A percentile compares a stretch with the other conserved stretches of the same genome.
phyloP scores from a whole-genome alignment of 495 filamentous ascomycete species.

The Penicillium bialowiezense region DNA sequence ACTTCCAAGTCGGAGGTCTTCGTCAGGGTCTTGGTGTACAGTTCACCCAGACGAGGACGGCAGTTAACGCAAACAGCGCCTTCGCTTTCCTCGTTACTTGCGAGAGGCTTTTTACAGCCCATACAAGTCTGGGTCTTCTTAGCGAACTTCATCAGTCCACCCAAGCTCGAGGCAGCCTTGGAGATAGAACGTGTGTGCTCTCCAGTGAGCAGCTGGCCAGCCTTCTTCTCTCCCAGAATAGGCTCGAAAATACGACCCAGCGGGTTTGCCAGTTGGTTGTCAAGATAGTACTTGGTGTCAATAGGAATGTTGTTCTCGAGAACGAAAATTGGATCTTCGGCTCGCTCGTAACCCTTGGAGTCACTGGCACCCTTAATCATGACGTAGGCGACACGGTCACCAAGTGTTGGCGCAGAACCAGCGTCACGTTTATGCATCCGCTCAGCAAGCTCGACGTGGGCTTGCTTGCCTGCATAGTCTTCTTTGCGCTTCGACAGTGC shows the following conservation, averaged over 20 bases:
- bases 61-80: slow-evolving; percentile 90
- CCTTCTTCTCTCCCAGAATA: slow-evolving; percentile 89
- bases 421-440: slow-evolving; percentile 96
- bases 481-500: slow-evolving; percentile 69
- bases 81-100: slow-evolving; percentile 69
- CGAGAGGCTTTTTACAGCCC: slow-evolving; percentile 96
- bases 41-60: slow-evolving; percentile 78
- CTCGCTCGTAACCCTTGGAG: slow-evolving; percentile 90
- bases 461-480: slow-evolving; percentile 84
- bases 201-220: slow-evolving; percentile 74
- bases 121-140: slow-evolving; percentile 98
- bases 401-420: slow-evolving; percentile 89
- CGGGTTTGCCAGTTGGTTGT: slow-evolving; percentile 95
- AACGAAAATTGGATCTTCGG: slow-evolving; percentile 94
- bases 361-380: slow-evolving; percentile 89
- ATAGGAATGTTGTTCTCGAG: slow-evolving; percentile 97
- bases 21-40: slow-evolving; percentile 87
- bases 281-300: slow-evolving; percentile 98
- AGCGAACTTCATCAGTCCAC: slow-evolving; percentile 96
- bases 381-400: slow-evolving; percentile 97
- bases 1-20: slow-evolving; percentile 91
- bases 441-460: slow-evolving; percentile 88
- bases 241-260: slow-evolving; percentile 95
- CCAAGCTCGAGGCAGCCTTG: slow-evolving; percentile 82
- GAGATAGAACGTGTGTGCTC: slow-evolving; percentile 91